These are phyloP conservation scores for Eucalyptus cladocalyx DNA, from an alignment of 345 rosid genomes.

Conservation along the genomic window DNA sequence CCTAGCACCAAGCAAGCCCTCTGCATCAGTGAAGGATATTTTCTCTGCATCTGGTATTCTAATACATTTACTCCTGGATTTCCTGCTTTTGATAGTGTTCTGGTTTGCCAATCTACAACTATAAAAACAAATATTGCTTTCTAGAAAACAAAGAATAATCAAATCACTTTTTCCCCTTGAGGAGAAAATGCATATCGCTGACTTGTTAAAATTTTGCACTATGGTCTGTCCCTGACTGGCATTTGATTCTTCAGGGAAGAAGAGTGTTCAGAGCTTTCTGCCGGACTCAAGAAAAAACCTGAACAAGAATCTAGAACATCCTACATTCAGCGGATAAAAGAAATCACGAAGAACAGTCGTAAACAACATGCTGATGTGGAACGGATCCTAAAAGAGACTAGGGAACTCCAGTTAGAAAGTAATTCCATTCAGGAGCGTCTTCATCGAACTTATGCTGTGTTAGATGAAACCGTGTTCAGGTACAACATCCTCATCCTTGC, in stretches of 20 bases:
- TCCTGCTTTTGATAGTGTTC: neutral
- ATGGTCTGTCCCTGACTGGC: neutral
- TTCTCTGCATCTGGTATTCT: neutral
- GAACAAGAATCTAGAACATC: constrained; percentile 45
- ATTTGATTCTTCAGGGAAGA: constrained; percentile 37
- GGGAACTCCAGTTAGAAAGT: constrained; percentile 80
- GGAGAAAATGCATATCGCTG: neutral
- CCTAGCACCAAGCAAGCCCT: neutral
- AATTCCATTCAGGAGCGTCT: constrained; percentile 81
- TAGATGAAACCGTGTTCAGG: constrained; percentile 79
- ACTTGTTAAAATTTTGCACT: neutral
- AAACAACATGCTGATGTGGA: constrained; percentile 75
- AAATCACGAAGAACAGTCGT: constrained; percentile 75
- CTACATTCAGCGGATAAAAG: constrained; percentile 51
- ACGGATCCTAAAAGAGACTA: constrained; percentile 59
- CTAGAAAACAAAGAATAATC: neutral
- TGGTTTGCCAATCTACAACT: neutral
- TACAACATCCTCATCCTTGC: neutral
- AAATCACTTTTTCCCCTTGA: neutral
- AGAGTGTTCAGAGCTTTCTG: constrained; percentile 30
- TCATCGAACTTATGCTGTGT: constrained; percentile 65
- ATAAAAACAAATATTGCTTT: neutral
- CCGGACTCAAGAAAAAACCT: constrained; percentile 36
- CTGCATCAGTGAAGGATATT: neutral
- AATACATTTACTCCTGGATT: neutral